Evolutionary conservation across 148 eudicot genomes (phyloP).

Genomic region (Silene latifolia): DNA sequence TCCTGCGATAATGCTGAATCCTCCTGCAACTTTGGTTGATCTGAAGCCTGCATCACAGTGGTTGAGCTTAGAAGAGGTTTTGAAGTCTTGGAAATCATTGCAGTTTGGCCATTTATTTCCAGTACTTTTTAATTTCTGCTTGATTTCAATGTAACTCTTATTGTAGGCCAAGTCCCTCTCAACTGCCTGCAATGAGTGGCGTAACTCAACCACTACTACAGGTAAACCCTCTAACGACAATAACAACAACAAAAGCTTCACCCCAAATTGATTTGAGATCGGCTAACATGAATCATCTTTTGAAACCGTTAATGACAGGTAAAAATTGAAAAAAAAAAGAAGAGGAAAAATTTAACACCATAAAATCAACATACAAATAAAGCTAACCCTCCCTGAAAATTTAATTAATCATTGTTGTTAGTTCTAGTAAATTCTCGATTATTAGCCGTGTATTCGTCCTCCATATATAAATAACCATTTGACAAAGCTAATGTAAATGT

Average conservation of each 20-base stretch:
- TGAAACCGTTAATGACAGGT: too few relatives aligned
- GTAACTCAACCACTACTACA: constrained; percentile 57
- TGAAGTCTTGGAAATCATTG: constrained; percentile 1
- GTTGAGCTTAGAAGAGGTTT: constrained; percentile 67
- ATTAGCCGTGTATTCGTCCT: background rate
- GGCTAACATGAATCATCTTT: too few relatives aligned
- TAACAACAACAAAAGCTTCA: too few relatives aligned
- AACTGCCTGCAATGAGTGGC: constrained; percentile 80
- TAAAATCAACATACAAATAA: too few relatives aligned
- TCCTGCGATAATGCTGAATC: constrained; percentile 76
- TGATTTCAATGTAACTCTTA: constrained; percentile 9
- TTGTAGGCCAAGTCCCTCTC: constrained; percentile 62
- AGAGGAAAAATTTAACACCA: too few relatives aligned
- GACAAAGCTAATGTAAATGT: constrained; percentile 17
- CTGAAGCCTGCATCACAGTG: constrained; percentile 78
- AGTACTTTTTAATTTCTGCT: background rate
- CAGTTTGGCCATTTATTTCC: background rate
- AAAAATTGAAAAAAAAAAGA: too few relatives aligned
- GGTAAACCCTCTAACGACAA: constrained; percentile 33
- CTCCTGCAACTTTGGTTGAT: constrained; percentile 63
- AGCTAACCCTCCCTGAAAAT: background rate
- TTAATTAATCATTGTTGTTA: background rate
- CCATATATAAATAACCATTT: background rate
- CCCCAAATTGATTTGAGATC: too few relatives aligned
- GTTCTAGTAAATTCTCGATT: background rate